These are phyloP conservation scores for Arctostaphylos glauca DNA, from an alignment of 148 eudicot species.

Conservation along the genomic window DNA sequence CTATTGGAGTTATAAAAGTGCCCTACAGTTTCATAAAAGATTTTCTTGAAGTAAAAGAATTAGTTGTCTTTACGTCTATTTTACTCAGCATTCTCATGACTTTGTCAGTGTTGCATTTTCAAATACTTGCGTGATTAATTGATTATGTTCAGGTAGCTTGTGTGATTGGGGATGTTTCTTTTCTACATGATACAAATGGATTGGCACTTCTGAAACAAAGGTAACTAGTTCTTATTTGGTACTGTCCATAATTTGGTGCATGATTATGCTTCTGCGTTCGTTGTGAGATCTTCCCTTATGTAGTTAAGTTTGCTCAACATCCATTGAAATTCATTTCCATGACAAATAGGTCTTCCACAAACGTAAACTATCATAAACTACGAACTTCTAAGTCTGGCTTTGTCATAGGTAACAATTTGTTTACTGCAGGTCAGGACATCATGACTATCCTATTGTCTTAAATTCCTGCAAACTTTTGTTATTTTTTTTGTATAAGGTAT, in stretches of 20 bases:
- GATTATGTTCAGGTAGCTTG: slow-evolving; percentile 58
- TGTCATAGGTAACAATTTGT: not conserved
- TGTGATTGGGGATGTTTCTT: slow-evolving; percentile 87
- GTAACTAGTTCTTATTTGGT: slow-evolving; percentile 27
- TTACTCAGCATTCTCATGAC: not conserved
- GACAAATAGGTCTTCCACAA: not conserved
- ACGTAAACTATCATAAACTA: not conserved
- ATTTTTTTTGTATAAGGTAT: not conserved
- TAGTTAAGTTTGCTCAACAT: not conserved
- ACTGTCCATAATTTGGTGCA: not conserved
- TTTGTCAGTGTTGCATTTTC: not conserved
- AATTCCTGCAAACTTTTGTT: not conserved
- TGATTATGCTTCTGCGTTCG: not conserved
- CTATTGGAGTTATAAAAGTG: not conserved
- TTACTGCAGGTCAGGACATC: not conserved
- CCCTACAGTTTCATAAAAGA: not conserved
- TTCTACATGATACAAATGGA: slow-evolving; percentile 97
- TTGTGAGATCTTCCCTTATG: not conserved
- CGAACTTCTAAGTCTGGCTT: not conserved
- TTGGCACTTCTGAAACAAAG: slow-evolving; percentile 66
- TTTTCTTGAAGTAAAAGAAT: not conserved
- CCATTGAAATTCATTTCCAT: not conserved
- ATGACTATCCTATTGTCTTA: not conserved
- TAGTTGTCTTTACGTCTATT: not conserved
- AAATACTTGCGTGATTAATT: slow-evolving; percentile 10